phyloP scores from a whole-genome alignment of 306 rosid genomes.

The Neltuma alba region DNA sequence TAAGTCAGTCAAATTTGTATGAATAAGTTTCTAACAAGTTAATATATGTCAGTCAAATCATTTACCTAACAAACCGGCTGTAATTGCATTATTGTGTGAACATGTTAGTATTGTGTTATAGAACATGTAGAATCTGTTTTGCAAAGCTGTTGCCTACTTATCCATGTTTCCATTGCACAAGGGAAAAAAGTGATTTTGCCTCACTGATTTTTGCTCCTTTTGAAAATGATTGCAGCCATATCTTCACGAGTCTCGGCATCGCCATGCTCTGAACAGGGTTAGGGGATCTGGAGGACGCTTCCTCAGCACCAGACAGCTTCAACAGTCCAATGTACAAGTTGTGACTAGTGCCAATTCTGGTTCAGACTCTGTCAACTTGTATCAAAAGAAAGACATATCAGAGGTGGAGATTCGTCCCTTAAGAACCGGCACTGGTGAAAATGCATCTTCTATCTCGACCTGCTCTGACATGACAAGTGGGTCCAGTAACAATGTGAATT shows the following conservation, averaged over 20 bases:
- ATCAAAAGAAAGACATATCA: constrained; percentile 42
- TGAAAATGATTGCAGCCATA: constrained; percentile 69
- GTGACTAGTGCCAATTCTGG: constrained; percentile 25
- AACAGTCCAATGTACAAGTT: constrained; percentile 31
- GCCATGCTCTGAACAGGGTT: constrained; percentile 79
- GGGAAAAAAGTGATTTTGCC: constrained; percentile 18
- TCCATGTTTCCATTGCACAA: background rate
- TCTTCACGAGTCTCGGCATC: constrained; percentile 93
- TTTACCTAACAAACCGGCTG: background rate
- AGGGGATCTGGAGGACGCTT: constrained; percentile 96
- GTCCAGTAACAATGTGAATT: constrained; percentile 40
- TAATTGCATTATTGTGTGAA: background rate
- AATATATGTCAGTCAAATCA: no score
- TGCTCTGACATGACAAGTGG: constrained; percentile 54
- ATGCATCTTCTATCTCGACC: constrained; percentile 43
- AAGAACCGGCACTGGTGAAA: constrained; percentile 39
- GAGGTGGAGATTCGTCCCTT: constrained; percentile 41
- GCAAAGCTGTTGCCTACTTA: constrained; percentile 19
- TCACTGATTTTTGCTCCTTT: constrained; percentile 1
- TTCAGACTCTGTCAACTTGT: constrained; percentile 8
- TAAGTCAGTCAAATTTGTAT: background rate
- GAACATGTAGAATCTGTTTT: background rate
- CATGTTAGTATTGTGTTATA: background rate
- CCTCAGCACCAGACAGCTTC: constrained; percentile 68
- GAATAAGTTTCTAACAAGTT: background rate